Base-by-base conservation (phyloP, 2,329 filamentous ascomycete species). In the Ophiobolus disseminans region DNA sequence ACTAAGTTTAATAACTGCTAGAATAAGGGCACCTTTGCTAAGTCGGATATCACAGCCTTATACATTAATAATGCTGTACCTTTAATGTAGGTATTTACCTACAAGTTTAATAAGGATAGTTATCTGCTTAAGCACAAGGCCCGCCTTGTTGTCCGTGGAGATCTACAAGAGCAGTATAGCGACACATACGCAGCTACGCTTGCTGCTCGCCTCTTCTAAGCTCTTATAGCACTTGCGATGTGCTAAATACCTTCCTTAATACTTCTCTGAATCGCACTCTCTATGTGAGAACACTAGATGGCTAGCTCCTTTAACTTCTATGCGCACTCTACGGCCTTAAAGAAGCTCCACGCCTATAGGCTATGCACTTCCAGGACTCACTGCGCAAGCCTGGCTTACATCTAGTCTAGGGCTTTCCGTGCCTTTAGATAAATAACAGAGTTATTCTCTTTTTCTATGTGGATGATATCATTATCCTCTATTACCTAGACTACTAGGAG, bases 181-280 rank as follows among this genome's bases (percentile, higher is more conserved):
- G 23, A 40, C 23, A 28, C 37, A 5, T 40, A 40, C 37, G 37
- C 23, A 16, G 37, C 23, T 23, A 43, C 40, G 22, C 40, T 43
- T 34, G 28, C 39, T 20, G 22, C 39, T n/a, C n/a, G n/a, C n/a
- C n/a, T n/a, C n/a, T n/a, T n/a, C n/a, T n/a, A n/a, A n/a, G n/a
- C n/a, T n/a, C 25, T 34, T 31, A 31, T 34, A 14, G 26, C 28
- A 22, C 39, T 34, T 31, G 16, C 25, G 25, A 43, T 25, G 21
- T 43, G 20, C 40, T 17, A 35, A 43, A 43, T 22, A 20, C 28
- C 1, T 43, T 43, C n/a, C 40, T 35, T 23, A 43, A 43, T 30
- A 30, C 40, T 43, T 25, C 13, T 7, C 28, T 43, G 10, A 20
- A 43, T 25, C n/a, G 19, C 17, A 22, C 19, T 19, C 20, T 43